These are phyloP conservation scores for Papiliotrema flavescens DNA, from an alignment of 1,284 basidiomycete species.

Conservation along the genomic window DNA sequence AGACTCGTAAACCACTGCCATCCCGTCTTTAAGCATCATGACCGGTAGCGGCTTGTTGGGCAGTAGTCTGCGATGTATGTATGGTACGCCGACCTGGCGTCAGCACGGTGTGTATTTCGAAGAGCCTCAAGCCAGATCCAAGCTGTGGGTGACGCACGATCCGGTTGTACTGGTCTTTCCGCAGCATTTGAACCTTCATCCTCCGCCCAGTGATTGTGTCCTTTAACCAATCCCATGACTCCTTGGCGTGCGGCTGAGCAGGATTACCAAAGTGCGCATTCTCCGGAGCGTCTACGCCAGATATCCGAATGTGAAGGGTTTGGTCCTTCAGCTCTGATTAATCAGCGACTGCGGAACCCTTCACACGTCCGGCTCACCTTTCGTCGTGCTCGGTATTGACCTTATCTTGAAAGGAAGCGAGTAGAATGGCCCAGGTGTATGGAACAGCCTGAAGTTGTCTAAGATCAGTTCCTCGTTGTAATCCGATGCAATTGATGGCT, in stretches of 20 bases:
- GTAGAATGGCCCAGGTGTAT: slow-evolving; percentile 73
- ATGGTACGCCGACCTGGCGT: slow-evolving; percentile 63
- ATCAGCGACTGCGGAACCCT: background rate
- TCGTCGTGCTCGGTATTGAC: slow-evolving; percentile 57
- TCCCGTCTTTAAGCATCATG: slow-evolving; percentile 73
- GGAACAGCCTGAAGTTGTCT: slow-evolving; percentile 63
- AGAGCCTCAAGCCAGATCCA: too few species aligned
- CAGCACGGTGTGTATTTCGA: background rate
- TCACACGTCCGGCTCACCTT: slow-evolving; percentile 54
- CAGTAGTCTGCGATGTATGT: slow-evolving; percentile 48
- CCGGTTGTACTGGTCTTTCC: slow-evolving; percentile 75
- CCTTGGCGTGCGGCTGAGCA: slow-evolving; percentile 65
- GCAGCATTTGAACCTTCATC: slow-evolving; percentile 58
- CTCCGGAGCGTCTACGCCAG: slow-evolving; percentile 87
- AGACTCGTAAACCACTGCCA: slow-evolving; percentile 70
- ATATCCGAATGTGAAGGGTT: slow-evolving; percentile 78
- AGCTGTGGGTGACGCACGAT: slow-evolving; percentile 63
- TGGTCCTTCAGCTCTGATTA: slow-evolving; percentile 63
- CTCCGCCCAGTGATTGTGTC: slow-evolving; percentile 55
- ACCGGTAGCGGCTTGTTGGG: slow-evolving; percentile 61
- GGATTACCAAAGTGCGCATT: slow-evolving; percentile 73
- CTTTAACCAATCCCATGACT: slow-evolving; percentile 69
- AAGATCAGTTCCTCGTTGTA: slow-evolving; percentile 15
- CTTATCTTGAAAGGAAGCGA: slow-evolving; percentile 67
- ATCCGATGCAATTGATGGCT: background rate